Base-by-base conservation (phyloP, 2,329 filamentous ascomycete genomes). In the Fusarium illudens region DNA sequence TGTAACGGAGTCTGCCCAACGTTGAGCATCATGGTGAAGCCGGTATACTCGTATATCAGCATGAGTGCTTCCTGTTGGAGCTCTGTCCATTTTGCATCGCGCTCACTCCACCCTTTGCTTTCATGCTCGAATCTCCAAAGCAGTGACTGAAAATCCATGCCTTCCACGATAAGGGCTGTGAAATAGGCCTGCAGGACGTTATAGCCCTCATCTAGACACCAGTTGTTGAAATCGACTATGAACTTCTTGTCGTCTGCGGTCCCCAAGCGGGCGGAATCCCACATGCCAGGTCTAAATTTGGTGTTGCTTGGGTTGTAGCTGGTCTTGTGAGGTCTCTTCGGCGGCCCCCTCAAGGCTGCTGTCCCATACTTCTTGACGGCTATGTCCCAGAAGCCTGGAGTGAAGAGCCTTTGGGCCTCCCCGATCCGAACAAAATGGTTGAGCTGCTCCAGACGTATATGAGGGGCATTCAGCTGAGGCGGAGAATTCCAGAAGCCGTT, bases 321-420 rank as follows among this genome's bases (percentile, higher is more conserved):
- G 30, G 68, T 54, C 52, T 72, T 75, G 39, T 68, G 58, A 42
- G 67, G 71, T 25, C 60, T 66, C 6, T 32, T 37, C 3, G 70
- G 55, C 6, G 62, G 19, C 17, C 67, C 58, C 6, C 65, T 65
- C 11, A 75, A 30, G 5, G 74, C 71, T 3, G 68, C 59, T 17
- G 63, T 53, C 10, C 76, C 75, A 29, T 71, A 77, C 20, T 65
- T 75, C 3, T 20, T 22, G 1, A 77, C 58, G 8, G 68, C 57
- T 11, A 54, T 62, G 15, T 67, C 42, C 76, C 76, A 78, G 59
- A 75, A 78, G 8, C 60, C 62, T 10, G 71, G 54, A 0, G 49
- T 65, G 50, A 76, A 78, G 33, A 68, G 58, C 10, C 65, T 66
- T 6, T 61, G 42, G 1, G 67, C 39, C 8, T 68, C 62, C 3